Evolutionary conservation across 176 grass and related monocot species (phyloP).

Genomic region (Oryza punctata): DNA sequence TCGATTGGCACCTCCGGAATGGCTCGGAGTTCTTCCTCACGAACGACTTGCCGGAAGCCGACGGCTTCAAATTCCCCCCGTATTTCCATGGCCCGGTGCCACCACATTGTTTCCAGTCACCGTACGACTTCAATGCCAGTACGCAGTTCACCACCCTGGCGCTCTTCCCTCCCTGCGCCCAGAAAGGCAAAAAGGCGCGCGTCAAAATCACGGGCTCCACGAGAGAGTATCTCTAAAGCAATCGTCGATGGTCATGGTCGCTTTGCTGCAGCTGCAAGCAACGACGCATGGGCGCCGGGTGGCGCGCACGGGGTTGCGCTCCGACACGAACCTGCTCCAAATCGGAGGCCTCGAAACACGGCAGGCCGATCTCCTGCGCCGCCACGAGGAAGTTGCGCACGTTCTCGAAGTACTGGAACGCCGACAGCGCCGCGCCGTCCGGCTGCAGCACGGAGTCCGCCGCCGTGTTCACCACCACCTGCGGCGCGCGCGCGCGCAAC

Average conservation of each 20-base stretch:
- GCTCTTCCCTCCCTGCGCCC: slow-evolving; percentile 95
- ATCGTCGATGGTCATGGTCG: slow-evolving; percentile 22
- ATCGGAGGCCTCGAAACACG: slow-evolving; percentile 94
- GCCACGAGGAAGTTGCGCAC: slow-evolving; percentile 96
- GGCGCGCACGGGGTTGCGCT: background rate
- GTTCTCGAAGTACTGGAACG: slow-evolving; percentile 99
- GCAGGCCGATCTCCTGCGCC: slow-evolving; percentile 82
- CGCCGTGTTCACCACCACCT: slow-evolving; percentile 88
- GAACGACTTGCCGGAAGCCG: slow-evolving; percentile 65
- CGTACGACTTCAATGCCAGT: slow-evolving; percentile 85
- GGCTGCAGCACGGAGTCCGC: slow-evolving; percentile 83
- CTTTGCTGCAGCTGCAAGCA: slow-evolving; percentile 52
- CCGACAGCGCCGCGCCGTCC: slow-evolving; percentile 94
- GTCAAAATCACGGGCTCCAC: slow-evolving; percentile 46
- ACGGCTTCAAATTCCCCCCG: slow-evolving; percentile 75
- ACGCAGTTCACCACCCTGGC: slow-evolving; percentile 92
- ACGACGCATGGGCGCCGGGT: slow-evolving; percentile 19
- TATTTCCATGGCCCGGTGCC: slow-evolving; percentile 88
- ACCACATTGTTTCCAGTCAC: slow-evolving; percentile 95
- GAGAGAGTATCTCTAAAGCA: slow-evolving; percentile 45
- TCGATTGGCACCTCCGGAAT: slow-evolving; percentile 71
- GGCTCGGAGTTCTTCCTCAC: slow-evolving; percentile 81
- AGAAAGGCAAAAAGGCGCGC: slow-evolving; percentile 44
- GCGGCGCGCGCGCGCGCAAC: background rate
- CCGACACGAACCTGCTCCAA: slow-evolving; percentile 81